Conservation (phyloP, 495 filamentous ascomycete genomes). For the Podospora tetraspora region DNA sequence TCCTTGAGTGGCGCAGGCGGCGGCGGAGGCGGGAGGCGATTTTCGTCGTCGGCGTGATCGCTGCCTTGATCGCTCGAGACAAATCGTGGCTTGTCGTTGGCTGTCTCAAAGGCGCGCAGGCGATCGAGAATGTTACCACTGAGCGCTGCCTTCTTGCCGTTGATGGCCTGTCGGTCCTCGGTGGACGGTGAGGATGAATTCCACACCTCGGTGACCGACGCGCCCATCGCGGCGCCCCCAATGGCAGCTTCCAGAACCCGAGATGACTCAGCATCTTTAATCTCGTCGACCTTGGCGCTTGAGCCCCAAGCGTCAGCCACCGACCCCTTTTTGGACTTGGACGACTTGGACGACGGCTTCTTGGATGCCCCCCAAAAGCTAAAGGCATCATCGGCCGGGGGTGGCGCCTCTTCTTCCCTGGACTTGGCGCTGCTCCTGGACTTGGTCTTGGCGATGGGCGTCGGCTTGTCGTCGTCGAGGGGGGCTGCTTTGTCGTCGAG, state of each 20-base stretch:
- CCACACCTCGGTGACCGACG: conserved; percentile 27
- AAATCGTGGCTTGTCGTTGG: conserved; percentile 25
- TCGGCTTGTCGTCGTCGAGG: neutral
- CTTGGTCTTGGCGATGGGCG: conserved; percentile 9
- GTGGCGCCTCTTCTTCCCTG: conserved; percentile 4
- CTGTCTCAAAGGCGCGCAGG: conserved; percentile 48
- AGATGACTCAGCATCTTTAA: conserved; percentile 39
- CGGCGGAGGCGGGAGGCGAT: conserved; percentile 12
- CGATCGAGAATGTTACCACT: conserved; percentile 48
- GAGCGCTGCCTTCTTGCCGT: conserved; percentile 39
- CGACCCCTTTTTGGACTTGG: conserved; percentile 28
- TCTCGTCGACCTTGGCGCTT: conserved; percentile 23
- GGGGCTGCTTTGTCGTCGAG: conserved; percentile 6
- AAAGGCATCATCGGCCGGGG: conserved; percentile 33
- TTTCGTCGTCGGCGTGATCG: conserved; percentile 25
- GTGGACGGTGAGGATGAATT: conserved; percentile 33
- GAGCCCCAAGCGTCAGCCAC: conserved; percentile 16
- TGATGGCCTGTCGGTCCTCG: conserved; percentile 32
- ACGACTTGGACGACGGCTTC: conserved; percentile 25
- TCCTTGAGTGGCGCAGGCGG: conserved; percentile 16
- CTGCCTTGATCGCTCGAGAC: conserved; percentile 37
- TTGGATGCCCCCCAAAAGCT: conserved; percentile 46
- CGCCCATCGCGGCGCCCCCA: conserved; percentile 16
- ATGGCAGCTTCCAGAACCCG: conserved; percentile 34
- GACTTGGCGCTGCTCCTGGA: conserved; percentile 25